Evolutionary conservation across 176 grass and related monocot genomes (phyloP).

Genomic region (Aegilops longissima): DNA sequence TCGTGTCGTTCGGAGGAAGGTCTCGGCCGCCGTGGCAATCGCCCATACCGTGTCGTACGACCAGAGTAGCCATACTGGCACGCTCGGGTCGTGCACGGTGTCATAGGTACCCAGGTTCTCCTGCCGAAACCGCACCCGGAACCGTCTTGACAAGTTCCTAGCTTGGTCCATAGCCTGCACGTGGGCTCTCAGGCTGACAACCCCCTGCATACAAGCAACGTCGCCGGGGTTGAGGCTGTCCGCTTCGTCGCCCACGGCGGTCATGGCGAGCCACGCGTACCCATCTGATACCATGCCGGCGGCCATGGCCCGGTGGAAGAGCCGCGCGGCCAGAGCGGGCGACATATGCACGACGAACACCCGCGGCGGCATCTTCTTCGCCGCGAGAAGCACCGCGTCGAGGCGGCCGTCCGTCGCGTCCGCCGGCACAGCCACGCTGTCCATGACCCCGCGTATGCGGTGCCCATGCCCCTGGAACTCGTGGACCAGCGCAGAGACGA

Average conservation of each 20-base stretch:
- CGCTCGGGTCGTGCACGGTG: too few relatives aligned
- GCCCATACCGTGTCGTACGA: conserved; percentile 60
- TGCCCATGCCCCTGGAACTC: conserved; percentile 21
- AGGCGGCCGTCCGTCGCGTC: conserved; percentile 22
- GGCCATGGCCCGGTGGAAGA: conserved; percentile 36
- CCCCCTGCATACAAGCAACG: conserved; percentile 49
- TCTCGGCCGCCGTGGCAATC: conserved; percentile 36
- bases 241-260: conserved; percentile 18
- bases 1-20: conserved; percentile 32
- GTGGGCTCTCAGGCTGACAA: conserved; percentile 52
- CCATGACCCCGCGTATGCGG: too few relatives aligned
- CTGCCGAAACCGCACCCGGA: conserved; percentile 17
- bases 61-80: conserved; percentile 14
- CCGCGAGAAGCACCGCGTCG: conserved; percentile 18
- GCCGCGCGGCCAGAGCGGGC: background rate
- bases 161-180: background rate
- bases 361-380: conserved; percentile 48
- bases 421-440: conserved; percentile 30
- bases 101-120: conserved; percentile 11
- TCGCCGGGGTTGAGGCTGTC: conserved; percentile 3
- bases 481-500: conserved; percentile 50
- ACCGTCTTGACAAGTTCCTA: conserved; percentile 38
- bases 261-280: conserved; percentile 55
- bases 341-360: conserved; percentile 71
- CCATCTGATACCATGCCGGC: conserved; percentile 38